These are phyloP conservation scores for Talinum fruticosum DNA, from an alignment of 148 eudicot species.

Conservation along the genomic window DNA sequence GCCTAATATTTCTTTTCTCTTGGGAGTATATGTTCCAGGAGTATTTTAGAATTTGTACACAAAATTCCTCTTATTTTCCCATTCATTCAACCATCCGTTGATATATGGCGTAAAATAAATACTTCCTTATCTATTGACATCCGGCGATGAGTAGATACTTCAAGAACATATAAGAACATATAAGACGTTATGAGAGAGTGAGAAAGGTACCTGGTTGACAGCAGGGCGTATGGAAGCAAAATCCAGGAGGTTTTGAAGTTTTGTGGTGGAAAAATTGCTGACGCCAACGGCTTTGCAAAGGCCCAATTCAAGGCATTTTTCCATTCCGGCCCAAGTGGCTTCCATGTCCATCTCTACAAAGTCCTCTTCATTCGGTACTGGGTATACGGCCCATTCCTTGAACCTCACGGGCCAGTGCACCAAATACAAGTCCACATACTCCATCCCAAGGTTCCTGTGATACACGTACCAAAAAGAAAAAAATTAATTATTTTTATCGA, in stretches of 20 bases:
- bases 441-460: slow-evolving; percentile 50
- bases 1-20: too few relatives aligned
- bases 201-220: slow-evolving; percentile 46
- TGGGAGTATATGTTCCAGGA: too few relatives aligned
- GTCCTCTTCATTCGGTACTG: slow-evolving; percentile 57
- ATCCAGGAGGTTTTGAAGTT: slow-evolving; percentile 37
- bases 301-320: slow-evolving; percentile 52
- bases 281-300: slow-evolving; percentile 58
- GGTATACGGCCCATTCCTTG: slow-evolving; percentile 43
- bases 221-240: slow-evolving; percentile 51
- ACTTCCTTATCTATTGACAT: too few relatives aligned
- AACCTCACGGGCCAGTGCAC: slow-evolving; percentile 64
- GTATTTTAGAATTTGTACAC: too few relatives aligned
- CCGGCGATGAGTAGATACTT: too few relatives aligned
- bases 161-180: too few relatives aligned
- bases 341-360: slow-evolving; percentile 45
- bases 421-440: slow-evolving; percentile 58
- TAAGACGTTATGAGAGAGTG: too few relatives aligned
- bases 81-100: too few relatives aligned
- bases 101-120: too few relatives aligned
- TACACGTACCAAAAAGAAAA: neutral
- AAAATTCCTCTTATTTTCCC: too few relatives aligned
- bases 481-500: neutral
- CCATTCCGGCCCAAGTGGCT: slow-evolving; percentile 59
- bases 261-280: slow-evolving; percentile 54